These are phyloP conservation scores for Eucalyptus coolabah DNA, from an alignment of 345 rosid species.

Conservation along the genomic window DNA sequence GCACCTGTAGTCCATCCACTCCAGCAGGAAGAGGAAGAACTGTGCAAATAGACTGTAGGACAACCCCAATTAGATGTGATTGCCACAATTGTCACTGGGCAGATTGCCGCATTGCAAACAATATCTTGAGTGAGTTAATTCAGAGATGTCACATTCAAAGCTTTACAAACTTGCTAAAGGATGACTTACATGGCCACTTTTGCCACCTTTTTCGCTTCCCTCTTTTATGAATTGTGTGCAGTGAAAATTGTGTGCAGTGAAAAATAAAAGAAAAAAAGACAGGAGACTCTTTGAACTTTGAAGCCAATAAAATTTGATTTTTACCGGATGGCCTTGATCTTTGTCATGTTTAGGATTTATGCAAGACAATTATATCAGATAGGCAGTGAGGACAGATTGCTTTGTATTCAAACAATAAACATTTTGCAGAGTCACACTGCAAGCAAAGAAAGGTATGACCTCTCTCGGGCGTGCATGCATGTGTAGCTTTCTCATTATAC, in stretches of 20 bases:
- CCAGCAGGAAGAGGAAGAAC: conserved; percentile 33
- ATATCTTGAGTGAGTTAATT: too few relatives aligned
- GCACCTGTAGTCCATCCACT: conserved; percentile 62
- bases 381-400: conserved; percentile 4
- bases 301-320: not conserved
- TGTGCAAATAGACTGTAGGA: conserved; percentile 52
- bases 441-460: conserved; percentile 40
- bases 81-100: conserved; percentile 37
- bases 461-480: not conserved
- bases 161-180: conserved; percentile 47
- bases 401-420: conserved; percentile 13
- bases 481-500: not conserved
- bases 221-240: not conserved
- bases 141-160: not conserved
- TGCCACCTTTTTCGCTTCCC: conserved; percentile 29
- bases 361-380: not conserved
- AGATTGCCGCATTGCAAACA: conserved; percentile 36
- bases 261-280: not conserved
- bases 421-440: not conserved
- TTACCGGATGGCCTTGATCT: not conserved
- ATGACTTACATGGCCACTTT: conserved; percentile 20
- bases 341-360: not conserved
- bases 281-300: not conserved
- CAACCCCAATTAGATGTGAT: conserved; percentile 42
- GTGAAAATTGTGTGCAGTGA: not conserved